These are phyloP conservation scores for Hansenula anomala DNA, from an alignment of 1,139 yeast genomes.

Conservation along the genomic window DNA sequence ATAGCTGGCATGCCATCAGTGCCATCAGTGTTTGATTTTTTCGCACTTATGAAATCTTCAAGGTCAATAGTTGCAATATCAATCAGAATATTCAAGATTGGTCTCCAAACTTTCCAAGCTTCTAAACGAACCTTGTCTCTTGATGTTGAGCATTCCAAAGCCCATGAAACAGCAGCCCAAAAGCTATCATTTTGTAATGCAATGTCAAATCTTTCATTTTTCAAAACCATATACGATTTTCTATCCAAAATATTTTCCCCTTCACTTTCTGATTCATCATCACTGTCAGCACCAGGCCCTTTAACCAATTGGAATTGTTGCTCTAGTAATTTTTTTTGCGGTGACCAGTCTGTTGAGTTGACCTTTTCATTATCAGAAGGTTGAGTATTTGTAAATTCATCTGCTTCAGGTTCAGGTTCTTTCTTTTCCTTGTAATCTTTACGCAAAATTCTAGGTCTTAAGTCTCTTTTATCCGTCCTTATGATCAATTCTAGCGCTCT, in stretches of 20 bases:
- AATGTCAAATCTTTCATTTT: slow-evolving; percentile 19
- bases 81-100: slow-evolving; percentile 11
- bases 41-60: neutral
- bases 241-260: slow-evolving; percentile 9
- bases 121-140: slow-evolving; percentile 4
- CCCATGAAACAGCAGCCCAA: slow-evolving; percentile 19
- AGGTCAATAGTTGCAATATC: slow-evolving; percentile 17
- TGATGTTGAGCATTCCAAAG: slow-evolving; percentile 11
- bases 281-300: neutral
- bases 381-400: neutral
- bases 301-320: slow-evolving; percentile 4
- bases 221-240: slow-evolving; percentile 14
- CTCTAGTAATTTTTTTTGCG: slow-evolving; percentile 16
- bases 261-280: slow-evolving; percentile 1
- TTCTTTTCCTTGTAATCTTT: slow-evolving; percentile 8
- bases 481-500: slow-evolving; percentile 10
- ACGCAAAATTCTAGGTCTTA: slow-evolving; percentile 9
- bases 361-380: too few relatives aligned
- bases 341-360: slow-evolving; percentile 12
- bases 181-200: slow-evolving; percentile 12
- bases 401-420: neutral
- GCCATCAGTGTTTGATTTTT: neutral
- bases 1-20: neutral
- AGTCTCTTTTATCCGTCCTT: slow-evolving; percentile 1
- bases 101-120: slow-evolving; percentile 20